Conservation (phyloP, 345 rosid genomes). For the Populus alba region DNA sequence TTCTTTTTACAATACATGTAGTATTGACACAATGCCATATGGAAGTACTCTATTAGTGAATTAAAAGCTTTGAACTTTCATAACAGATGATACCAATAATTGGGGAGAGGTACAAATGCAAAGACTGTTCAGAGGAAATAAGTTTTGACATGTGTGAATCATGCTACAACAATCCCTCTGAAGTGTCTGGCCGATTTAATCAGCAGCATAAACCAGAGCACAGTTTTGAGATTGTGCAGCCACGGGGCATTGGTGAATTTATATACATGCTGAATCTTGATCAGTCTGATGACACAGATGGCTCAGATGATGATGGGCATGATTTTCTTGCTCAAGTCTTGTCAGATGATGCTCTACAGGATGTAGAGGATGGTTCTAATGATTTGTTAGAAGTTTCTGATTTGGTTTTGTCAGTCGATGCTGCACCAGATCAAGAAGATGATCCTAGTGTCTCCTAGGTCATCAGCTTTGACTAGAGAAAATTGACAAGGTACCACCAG, state of each 20-base stretch:
- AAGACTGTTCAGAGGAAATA: constrained; percentile 10
- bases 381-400: not conserved
- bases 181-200: constrained; percentile 9
- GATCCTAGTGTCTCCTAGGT: not conserved
- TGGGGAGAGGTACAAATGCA: constrained; percentile 15
- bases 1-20: not conserved
- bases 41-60: not conserved
- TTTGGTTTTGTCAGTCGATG: not conserved
- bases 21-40: not conserved
- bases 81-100: constrained; percentile 9
- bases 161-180: constrained; percentile 7
- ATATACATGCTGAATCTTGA: not conserved
- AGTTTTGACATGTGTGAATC: constrained; percentile 13
- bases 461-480: not conserved
- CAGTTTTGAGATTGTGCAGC: constrained; percentile 7
- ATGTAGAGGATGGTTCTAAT: not conserved
- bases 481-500: not conserved
- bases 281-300: constrained; percentile 1
- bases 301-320: not conserved
- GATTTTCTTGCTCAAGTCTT: not conserved
- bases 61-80: not conserved
- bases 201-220: constrained; percentile 17
- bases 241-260: not conserved
- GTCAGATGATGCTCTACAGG: not conserved
- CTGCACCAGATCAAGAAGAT: not conserved